These are phyloP conservation scores for Acer saccharum DNA, from an alignment of 345 rosid genomes.

Conservation along the genomic window DNA sequence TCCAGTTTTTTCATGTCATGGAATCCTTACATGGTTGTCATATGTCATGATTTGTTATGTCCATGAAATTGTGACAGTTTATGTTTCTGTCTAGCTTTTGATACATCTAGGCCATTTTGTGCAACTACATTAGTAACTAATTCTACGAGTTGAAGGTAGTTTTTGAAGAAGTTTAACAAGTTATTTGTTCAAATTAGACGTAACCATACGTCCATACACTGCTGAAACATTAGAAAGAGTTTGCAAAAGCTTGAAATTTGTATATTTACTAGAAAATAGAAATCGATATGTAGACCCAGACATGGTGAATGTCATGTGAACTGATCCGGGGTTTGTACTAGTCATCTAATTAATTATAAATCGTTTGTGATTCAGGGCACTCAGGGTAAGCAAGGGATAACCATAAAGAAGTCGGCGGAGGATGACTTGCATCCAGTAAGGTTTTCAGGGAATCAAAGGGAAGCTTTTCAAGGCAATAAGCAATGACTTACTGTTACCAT, in stretches of 20 bases:
- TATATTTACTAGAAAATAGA: background rate
- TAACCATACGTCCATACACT: too few relatives aligned
- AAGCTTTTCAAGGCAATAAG: conserved; percentile 9
- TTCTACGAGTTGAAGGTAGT: background rate
- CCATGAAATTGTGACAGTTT: background rate
- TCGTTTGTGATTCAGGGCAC: conserved; percentile 25
- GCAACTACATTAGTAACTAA: background rate
- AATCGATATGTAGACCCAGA: background rate
- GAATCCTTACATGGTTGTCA: background rate
- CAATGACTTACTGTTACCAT: background rate
- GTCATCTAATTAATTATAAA: background rate
- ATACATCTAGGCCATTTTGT: background rate
- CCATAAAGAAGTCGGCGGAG: conserved; percentile 14
- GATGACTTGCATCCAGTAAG: conserved; percentile 4
- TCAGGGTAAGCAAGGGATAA: conserved; percentile 40
- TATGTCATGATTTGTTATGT: background rate
- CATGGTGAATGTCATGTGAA: background rate
- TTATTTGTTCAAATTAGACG: background rate
- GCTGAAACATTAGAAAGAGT: background rate
- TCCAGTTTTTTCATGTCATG: background rate
- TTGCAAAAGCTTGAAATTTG: background rate
- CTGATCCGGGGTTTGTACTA: background rate
- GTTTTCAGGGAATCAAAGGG: conserved; percentile 11
- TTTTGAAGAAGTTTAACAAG: background rate
- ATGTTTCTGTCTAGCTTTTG: background rate